Evolutionary conservation across 306 rosid genomes (phyloP).

Genomic region (Lathyrus sativus): DNA sequence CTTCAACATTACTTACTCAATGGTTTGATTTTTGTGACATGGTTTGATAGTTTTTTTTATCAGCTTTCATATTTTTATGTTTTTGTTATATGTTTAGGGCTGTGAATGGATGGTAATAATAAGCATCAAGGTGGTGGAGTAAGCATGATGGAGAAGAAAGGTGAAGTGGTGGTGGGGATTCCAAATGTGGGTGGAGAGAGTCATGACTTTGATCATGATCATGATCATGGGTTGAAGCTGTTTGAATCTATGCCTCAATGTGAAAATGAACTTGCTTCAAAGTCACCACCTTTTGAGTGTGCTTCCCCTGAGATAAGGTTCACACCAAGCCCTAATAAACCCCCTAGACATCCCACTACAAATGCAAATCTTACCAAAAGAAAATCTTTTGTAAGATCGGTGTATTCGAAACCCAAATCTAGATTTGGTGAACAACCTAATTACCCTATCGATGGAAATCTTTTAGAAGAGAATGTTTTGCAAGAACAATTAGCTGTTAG

Average conservation of each 20-base stretch:
- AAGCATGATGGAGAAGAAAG: constrained; percentile 64
- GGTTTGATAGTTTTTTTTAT: not conserved
- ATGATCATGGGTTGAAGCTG: constrained; percentile 37
- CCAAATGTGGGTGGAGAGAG: constrained; percentile 40
- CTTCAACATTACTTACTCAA: constrained; percentile 1
- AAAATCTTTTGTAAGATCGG: constrained; percentile 60
- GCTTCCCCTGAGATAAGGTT: constrained; percentile 19
- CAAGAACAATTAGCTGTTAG: constrained; percentile 45
- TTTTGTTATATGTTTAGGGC: constrained; percentile 32
- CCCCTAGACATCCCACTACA: not conserved
- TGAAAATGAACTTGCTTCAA: constrained; percentile 38
- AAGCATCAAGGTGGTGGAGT: constrained; percentile 44
- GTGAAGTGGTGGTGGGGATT: constrained; percentile 56
- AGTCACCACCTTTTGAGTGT: constrained; percentile 37
- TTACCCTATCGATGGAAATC: constrained; percentile 40
- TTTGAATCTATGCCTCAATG: constrained; percentile 37
- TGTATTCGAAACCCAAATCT: constrained; percentile 72
- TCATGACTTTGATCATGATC: constrained; percentile 18
- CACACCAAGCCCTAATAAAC: not conserved
- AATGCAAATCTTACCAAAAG: constrained; percentile 6
- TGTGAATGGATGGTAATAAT: constrained; percentile 42
- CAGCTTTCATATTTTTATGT: not conserved
- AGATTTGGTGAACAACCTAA: constrained; percentile 79
- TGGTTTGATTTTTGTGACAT: constrained; percentile 5
- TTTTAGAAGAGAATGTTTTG: constrained; percentile 50